Evolutionary conservation across 805 yeast genomes (phyloP).

Genomic region (Candida ficus): DNA sequence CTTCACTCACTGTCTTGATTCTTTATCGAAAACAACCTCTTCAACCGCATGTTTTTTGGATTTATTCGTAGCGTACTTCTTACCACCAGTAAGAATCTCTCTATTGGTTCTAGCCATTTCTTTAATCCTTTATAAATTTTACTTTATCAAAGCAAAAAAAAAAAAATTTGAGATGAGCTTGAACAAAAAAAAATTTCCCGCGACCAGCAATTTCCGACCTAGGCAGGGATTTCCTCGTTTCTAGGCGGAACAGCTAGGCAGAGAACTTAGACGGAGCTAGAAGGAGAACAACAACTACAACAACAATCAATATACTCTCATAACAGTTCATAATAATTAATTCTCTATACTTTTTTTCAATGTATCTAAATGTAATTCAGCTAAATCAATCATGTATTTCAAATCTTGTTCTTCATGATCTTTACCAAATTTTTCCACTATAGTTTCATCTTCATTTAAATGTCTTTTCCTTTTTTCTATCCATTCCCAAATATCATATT

Average conservation of each 20-base stretch:
- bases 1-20: slow-evolving; percentile 46
- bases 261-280: neutral
- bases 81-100: slow-evolving; percentile 85
- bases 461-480: slow-evolving; percentile 17
- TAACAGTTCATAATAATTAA: neutral
- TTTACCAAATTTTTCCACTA: slow-evolving; percentile 1
- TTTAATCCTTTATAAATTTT: neutral
- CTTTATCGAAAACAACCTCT: slow-evolving; percentile 81
- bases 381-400: slow-evolving; percentile 20
- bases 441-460: neutral
- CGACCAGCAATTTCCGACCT: neutral
- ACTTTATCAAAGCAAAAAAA: neutral
- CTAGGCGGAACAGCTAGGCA: neutral
- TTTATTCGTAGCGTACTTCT: slow-evolving; percentile 67
- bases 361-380: slow-evolving; percentile 16
- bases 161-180: neutral
- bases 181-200: neutral
- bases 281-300: neutral
- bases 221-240: no score
- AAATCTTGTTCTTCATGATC: slow-evolving; percentile 20
- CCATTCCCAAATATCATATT: slow-evolving; percentile 27
- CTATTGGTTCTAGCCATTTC: slow-evolving; percentile 45
- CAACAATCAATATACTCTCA: neutral
- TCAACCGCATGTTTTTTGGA: slow-evolving; percentile 64
- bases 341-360: slow-evolving; percentile 7